phyloP scores from a whole-genome alignment of 768 basidiomycete genomes.

The Neoboletus subvelutipes region DNA sequence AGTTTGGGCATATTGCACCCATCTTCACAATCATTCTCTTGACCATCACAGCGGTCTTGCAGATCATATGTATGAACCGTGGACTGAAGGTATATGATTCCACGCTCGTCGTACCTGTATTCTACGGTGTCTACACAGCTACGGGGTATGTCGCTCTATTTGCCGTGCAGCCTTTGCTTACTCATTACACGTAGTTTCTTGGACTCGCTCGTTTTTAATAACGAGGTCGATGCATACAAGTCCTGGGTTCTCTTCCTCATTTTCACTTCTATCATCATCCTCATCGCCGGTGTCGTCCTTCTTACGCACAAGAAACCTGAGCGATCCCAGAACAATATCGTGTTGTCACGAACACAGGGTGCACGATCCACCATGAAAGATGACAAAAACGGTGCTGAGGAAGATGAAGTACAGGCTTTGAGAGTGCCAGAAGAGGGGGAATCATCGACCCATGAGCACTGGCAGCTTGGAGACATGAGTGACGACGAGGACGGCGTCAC shows the following conservation, averaged over 20 bases:
- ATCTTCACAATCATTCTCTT: conserved; percentile 70
- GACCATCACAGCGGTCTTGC: conserved; percentile 74
- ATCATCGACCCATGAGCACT: conserved; percentile 41
- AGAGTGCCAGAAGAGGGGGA: conserved; percentile 38
- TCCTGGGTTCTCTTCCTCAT: conserved; percentile 89
- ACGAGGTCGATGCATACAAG: conserved; percentile 82
- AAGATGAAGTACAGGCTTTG: conserved; percentile 41
- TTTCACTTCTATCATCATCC: conserved; percentile 79
- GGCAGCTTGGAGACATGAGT: conserved; percentile 73
- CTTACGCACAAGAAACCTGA: conserved; percentile 92
- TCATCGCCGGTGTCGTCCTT: conserved; percentile 90
- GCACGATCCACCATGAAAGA: conserved; percentile 26
- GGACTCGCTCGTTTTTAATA: conserved; percentile 74
- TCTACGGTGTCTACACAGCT: conserved; percentile 91
- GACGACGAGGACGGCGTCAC: conserved; percentile 57
- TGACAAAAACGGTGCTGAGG: conserved; percentile 23
- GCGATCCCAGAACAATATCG: conserved; percentile 31
- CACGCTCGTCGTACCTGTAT: conserved; percentile 89
- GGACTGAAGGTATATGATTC: conserved; percentile 90
- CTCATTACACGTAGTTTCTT: conserved; percentile 44
- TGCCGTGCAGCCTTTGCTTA: conserved; percentile 5
- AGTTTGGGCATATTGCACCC: conserved; percentile 78
- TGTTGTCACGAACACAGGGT: conserved; percentile 24
- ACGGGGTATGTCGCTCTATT: conserved; percentile 54
- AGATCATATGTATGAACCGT: conserved; percentile 90